Evolutionary conservation across 441 rosid species (phyloP), one percentile per base, ranked within the genome.

Genomic region (Pelargonium fulgidum): DNA sequence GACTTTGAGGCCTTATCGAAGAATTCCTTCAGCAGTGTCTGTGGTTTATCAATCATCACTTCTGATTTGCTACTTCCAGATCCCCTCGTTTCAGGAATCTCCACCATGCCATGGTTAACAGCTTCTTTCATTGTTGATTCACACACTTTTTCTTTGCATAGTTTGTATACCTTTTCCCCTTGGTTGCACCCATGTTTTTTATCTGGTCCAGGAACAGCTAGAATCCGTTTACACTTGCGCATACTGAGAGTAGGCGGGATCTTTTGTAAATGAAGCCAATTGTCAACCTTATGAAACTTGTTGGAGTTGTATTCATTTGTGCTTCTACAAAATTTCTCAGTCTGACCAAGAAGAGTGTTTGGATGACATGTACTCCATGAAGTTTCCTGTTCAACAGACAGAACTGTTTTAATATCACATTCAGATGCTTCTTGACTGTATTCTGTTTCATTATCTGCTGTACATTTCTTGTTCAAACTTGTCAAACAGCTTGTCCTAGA

Each of bases 341-440:
- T 54, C 65, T 66, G 70, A 78, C 71, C 54, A 7, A 62, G 63
- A 72, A 64, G 59, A 9, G 22, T 68, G 3, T 65, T 67, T 73
- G 63, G 68, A 70, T 14, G 58, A 62, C 52, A 50, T 19, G 20
- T 61, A 68, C 4, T 72, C 64, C 68, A 50, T 56, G 65, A 64
- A 26, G 56, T 77, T 67, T 78, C 77, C 70, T 79, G 75, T 36
- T 82, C 77, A 47, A 69, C 79, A 59, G 78, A 67, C 41, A 68
- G 79, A 0, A 73, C 79, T 73, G 73, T 54, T 77, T 81, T 87
- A 13, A 78, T 75, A 12, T 87, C 90, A 22, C 77, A 77, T 71
- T 85, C 89, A 62, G 83, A 73, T 48, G 79, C 78, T 61, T 81
- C 93, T 63, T 82, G 87, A 77, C 91, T 86, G 76, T 74, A 77